Percentiles rank a stretch among this genome's conserved stretches.
These are phyloP conservation scores for Curvularia verruculosa DNA, from an alignment of 2,329 filamentous ascomycete genomes.

Conservation along the genomic window DNA sequence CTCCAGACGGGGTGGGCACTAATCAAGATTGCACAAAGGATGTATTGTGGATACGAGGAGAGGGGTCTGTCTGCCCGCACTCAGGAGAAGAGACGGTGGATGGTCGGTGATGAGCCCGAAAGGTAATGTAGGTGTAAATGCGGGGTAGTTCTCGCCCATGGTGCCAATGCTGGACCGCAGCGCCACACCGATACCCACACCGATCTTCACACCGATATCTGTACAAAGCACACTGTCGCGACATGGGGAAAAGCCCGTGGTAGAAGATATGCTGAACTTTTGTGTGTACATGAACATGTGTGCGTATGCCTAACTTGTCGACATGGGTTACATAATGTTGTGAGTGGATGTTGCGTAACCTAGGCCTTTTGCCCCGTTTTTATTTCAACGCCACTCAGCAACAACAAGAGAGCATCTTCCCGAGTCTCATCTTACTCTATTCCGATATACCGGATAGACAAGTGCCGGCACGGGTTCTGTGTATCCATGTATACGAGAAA, in stretches of 20 bases:
- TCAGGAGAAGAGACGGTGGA: neutral
- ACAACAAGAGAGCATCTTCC: neutral
- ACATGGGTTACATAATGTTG: neutral
- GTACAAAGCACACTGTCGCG: neutral
- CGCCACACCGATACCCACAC: constrained; percentile 2
- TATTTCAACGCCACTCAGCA: constrained; percentile 1
- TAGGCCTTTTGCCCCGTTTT: neutral
- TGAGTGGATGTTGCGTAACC: neutral
- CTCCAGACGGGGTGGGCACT: constrained; percentile 5
- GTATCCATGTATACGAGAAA: neutral
- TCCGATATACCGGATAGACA: neutral
- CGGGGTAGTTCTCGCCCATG: constrained; percentile 1
- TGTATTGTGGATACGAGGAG: neutral
- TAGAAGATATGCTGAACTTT: neutral
- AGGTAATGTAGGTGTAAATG: constrained; percentile 4
- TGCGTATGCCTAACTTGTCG: neutral
- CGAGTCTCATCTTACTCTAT: neutral
- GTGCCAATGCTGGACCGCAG: neutral
- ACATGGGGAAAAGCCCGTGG: neutral
- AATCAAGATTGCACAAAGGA: neutral
- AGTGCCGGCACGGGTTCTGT: neutral
- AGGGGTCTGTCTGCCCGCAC: constrained; percentile 1
- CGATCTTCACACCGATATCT: constrained; percentile 1
- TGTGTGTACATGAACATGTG: neutral
- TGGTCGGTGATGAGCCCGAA: neutral